phyloP scores from a whole-genome alignment of 495 filamentous ascomycete species.

The Penicillium goetzii region DNA sequence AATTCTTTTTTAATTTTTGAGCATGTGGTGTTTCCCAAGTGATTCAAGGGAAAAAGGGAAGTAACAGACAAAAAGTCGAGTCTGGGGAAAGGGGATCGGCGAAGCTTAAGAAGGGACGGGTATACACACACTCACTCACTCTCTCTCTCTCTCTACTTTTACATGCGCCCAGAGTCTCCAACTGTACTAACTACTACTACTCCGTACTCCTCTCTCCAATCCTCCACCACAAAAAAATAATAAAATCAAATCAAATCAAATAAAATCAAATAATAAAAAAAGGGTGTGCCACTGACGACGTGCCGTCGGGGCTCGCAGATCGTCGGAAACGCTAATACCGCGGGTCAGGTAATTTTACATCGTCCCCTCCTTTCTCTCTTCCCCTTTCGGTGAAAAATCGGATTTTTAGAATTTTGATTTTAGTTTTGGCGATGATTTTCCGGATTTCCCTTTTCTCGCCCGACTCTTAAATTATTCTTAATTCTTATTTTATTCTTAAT shows the following conservation, averaged over 20 bases:
- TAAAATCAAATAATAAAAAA: not conserved
- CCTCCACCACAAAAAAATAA: not conserved
- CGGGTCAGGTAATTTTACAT: slow-evolving; percentile 8
- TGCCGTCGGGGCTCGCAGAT: slow-evolving; percentile 53
- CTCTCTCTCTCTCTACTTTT: too few species aligned
- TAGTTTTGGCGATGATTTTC: slow-evolving; percentile 5
- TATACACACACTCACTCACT: not conserved
- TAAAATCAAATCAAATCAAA: slow-evolving; percentile 8
- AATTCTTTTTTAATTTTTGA: slow-evolving; percentile 29
- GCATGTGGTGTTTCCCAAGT: slow-evolving; percentile 19
- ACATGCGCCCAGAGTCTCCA: slow-evolving; percentile 1
- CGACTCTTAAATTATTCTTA: not conserved
- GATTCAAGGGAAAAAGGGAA: slow-evolving; percentile 34
- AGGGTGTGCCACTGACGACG: slow-evolving; percentile 51
- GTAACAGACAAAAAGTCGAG: slow-evolving; percentile 7
- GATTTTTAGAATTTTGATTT: slow-evolving; percentile 6
- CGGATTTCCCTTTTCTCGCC: slow-evolving; percentile 2
- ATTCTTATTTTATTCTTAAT: not conserved
- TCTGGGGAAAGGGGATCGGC: slow-evolving; percentile 70
- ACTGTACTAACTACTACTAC: too few species aligned
- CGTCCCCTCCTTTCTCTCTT: not conserved
- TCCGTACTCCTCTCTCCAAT: not conserved
- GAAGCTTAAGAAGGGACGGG: slow-evolving; percentile 69
- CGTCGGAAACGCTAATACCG: slow-evolving; percentile 29
- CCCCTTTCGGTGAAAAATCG: slow-evolving; percentile 5